Evolutionary conservation across 2,329 filamentous ascomycete species (phyloP).

Genomic region (Tolypocladium amazonense): DNA sequence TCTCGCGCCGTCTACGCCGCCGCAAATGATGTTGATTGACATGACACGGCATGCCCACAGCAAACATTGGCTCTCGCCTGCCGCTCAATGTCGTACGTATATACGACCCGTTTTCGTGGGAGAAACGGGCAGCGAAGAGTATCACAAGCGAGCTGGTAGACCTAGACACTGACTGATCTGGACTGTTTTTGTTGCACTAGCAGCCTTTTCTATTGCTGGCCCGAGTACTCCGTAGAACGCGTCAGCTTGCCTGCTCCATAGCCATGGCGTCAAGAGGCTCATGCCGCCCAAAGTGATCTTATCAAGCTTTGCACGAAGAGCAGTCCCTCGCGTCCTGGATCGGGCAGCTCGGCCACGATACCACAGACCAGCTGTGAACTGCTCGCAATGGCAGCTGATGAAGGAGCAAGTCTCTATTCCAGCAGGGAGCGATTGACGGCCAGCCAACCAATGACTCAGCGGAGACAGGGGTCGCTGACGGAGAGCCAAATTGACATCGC

Average conservation of each 20-base stretch:
- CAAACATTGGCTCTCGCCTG: background rate
- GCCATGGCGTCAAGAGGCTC: background rate
- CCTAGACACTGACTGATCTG: background rate
- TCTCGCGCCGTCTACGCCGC: background rate
- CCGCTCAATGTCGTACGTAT: background rate
- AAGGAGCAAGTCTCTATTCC: background rate
- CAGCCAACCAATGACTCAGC: conserved; percentile 2
- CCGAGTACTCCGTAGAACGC: background rate
- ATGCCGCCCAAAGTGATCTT: too few relatives aligned
- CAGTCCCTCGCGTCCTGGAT: too few relatives aligned
- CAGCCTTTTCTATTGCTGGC: background rate
- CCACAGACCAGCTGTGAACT: background rate
- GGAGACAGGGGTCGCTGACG: background rate
- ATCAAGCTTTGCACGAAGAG: too few relatives aligned
- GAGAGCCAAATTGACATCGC: conserved; percentile 3
- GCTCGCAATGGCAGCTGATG: background rate
- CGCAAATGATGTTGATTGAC: background rate
- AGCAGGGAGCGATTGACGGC: background rate
- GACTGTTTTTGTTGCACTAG: background rate
- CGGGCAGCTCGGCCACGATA: background rate
- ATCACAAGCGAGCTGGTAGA: background rate
- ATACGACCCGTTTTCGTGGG: background rate
- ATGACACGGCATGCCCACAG: background rate
- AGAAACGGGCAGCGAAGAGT: background rate
- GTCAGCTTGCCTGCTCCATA: background rate